Conservation (phyloP, 78 protist genomes). For the Dictyostelium discoideum region DNA sequence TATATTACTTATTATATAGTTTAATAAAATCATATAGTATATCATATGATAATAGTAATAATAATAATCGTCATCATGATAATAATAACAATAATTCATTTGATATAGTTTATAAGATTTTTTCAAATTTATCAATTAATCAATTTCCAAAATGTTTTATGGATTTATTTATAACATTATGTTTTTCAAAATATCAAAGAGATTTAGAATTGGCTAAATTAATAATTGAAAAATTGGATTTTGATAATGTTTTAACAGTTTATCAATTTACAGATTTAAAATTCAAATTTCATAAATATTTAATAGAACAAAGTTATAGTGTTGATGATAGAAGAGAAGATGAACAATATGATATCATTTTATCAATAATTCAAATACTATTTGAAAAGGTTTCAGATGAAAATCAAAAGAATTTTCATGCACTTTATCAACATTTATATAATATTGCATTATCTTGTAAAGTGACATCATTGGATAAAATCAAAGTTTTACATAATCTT, state of each 20-base stretch:
- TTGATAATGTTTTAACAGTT: not conserved
- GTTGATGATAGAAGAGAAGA: not conserved
- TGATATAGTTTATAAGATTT: not conserved
- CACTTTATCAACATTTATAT: conserved; percentile 6
- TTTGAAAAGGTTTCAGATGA: not conserved
- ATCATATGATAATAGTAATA: not conserved
- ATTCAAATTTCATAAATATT: not conserved
- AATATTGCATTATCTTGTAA: not conserved
- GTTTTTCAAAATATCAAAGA: not conserved
- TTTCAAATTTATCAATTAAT: not conserved
- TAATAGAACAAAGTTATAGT: not conserved
- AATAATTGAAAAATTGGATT: not conserved
- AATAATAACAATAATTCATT: not conserved
- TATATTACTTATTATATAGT: not conserved
- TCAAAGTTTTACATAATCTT: not conserved
- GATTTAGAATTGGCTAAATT: not conserved
- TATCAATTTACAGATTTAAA: not conserved
- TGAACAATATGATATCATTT: not conserved
- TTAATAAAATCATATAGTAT: not conserved
- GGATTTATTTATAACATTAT: not conserved
- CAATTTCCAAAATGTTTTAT: not conserved
- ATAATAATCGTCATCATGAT: not conserved
- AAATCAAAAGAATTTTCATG: not conserved
- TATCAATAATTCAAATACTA: not conserved
- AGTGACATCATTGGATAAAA: not conserved